Evolutionary conservation across 352 stramenopile species (phyloP), one percentile per base, ranked within the genome.

Genomic region (Phytophthora megakarya): DNA sequence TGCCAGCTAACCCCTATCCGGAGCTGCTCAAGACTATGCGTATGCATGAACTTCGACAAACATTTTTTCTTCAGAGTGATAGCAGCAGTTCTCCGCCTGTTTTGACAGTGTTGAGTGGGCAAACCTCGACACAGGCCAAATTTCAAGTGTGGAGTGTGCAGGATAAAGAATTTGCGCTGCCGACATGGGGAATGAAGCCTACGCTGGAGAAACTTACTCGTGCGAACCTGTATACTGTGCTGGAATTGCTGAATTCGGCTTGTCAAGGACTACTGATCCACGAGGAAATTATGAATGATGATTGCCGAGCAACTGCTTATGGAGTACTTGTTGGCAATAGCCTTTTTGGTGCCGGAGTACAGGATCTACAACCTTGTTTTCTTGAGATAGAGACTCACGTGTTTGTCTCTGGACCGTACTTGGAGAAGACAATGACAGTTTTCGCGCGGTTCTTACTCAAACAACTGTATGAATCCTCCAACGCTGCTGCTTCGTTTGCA

Each of bases 381-480:
- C 21, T 72, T 26, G 40, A 72, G 21, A 61, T 37, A 61, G 81
- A 58, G 60, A 65, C 35, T 43, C 79, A 88, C 26, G 46, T 88
- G 25, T 58, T 83, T 18, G 70, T 88, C 1, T 21, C 21, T 15
- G 70, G 76, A 5, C 40, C 58, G 15, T 64, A 77, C 25, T 47
- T 86, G 35, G 79, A 88, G 52, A 72, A 61, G 12, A 58, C 70
- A 21, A 86, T 88, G 74, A 52, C 49, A 25, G 70, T 81, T 15
- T 88, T 86, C 47, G 79, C 75, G 9, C 67, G 77, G 10, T 79
- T 84, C 25, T 57, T 85, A 33, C 45, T 80, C 37, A 81, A 78
- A 25, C 52, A 56, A 52, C 56, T 88, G 37, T 65, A 81, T 16
- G 72, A 86, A 65, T 35, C 18, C n/a, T 21, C 22, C 12, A 68